phyloP scores from a whole-genome alignment of 2,329 filamentous ascomycete genomes.

The Hypoxylon sp. region DNA sequence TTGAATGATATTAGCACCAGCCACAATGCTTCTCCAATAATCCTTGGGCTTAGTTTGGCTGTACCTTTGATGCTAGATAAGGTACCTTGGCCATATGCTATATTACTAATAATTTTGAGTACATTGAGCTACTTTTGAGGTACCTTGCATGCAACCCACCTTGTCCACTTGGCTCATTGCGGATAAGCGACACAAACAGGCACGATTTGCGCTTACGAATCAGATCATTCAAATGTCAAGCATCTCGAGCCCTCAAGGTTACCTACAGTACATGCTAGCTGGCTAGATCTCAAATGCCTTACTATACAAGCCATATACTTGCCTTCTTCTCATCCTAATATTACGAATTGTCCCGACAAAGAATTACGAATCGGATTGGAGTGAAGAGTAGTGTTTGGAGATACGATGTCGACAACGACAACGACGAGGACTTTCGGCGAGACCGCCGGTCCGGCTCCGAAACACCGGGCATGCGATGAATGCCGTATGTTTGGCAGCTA shows the following conservation, averaged over 20 bases:
- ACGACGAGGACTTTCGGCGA: constrained; percentile 23
- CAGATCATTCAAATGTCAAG: constrained; percentile 6
- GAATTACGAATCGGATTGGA: not conserved
- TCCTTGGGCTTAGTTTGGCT: not conserved
- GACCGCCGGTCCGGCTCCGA: constrained; percentile 54
- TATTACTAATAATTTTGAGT: constrained; percentile 6
- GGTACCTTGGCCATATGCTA: not conserved
- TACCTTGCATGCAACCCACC: constrained; percentile 7
- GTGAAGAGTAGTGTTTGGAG: constrained; percentile 4
- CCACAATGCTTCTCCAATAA: constrained; percentile 1
- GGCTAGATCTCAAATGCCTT: not conserved
- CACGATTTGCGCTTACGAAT: constrained; percentile 35
- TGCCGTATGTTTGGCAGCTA: constrained; percentile 68
- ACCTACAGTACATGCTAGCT: not conserved
- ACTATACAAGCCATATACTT: not conserved
- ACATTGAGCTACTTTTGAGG: constrained; percentile 7
- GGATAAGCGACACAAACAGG: constrained; percentile 6
- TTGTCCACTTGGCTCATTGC: constrained; percentile 6
- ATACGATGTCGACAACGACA: constrained; percentile 33
- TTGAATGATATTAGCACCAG: constrained; percentile 2
- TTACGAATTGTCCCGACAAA: not conserved
- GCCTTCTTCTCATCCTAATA: not conserved
- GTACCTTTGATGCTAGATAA: not conserved
- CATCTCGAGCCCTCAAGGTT: not conserved
- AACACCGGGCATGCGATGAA: constrained; percentile 76